These are phyloP conservation scores for Fraxinus dipetala DNA, from an alignment of 305 asterid species.

Conservation along the genomic window DNA sequence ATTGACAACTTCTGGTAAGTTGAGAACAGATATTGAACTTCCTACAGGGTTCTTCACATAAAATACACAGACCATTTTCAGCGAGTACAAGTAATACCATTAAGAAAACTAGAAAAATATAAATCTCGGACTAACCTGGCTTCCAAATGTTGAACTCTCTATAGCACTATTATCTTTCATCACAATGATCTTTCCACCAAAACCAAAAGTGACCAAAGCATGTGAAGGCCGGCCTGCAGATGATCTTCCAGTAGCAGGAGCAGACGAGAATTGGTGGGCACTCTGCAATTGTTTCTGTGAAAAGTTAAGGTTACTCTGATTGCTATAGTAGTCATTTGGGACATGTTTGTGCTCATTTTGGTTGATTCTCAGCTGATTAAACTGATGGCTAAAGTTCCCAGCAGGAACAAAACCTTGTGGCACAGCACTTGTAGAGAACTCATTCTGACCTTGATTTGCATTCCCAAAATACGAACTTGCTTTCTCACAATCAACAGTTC, in stretches of 20 bases:
- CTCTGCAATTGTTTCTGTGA: conserved; percentile 53
- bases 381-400: conserved; percentile 45
- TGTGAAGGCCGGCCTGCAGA: conserved; percentile 94
- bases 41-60: conserved; percentile 63
- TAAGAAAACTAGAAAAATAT: conserved; percentile 21
- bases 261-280: conserved; percentile 47
- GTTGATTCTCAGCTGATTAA: conserved; percentile 46
- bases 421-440: conserved; percentile 40
- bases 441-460: conserved; percentile 37
- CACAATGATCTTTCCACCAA: conserved; percentile 92
- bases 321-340: conserved; percentile 45
- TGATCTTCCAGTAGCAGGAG: conserved; percentile 61
- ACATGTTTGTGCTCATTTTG: conserved; percentile 44
- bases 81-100: conserved; percentile 22
- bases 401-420: conserved; percentile 38
- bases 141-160: conserved; percentile 53
- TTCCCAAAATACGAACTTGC: conserved; percentile 38
- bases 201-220: conserved; percentile 89
- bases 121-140: conserved; percentile 61
- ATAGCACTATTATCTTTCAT: conserved; percentile 49
- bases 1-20: conserved; percentile 65
- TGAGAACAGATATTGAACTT: conserved; percentile 64
- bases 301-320: conserved; percentile 46
- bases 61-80: conserved; percentile 24
- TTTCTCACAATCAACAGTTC: conserved; percentile 38